Evolutionary conservation across 192 early-diverging fungal genomes (phyloP).

Genomic region (Entomortierella parvispora): DNA sequence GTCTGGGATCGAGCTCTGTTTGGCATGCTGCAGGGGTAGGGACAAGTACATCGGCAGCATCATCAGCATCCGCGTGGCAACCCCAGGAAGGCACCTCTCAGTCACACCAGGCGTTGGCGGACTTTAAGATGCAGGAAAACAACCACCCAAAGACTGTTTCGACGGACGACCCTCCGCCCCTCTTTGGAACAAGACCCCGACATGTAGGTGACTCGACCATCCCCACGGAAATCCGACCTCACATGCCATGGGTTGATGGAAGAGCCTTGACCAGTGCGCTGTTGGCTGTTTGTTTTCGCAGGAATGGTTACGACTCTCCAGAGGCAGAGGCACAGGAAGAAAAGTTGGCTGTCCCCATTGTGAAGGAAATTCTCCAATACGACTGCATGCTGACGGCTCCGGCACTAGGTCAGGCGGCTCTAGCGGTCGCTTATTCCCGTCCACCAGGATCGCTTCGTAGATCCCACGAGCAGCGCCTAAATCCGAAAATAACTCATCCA

Average conservation of each 20-base stretch:
- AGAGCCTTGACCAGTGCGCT: conserved; percentile 46
- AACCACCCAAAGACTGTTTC: not conserved
- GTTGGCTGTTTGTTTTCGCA: conserved; percentile 40
- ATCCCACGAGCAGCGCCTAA: not conserved
- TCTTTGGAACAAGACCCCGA: not conserved
- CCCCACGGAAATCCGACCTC: not conserved
- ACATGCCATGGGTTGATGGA: conserved; percentile 47
- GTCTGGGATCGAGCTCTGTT: too few relatives aligned
- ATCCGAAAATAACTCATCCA: not conserved
- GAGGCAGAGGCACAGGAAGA: conserved; percentile 30
- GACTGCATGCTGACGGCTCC: conserved; percentile 52
- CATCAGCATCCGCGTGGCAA: too few relatives aligned
- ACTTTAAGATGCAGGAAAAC: too few relatives aligned
- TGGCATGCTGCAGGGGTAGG: too few relatives aligned
- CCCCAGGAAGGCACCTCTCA: too few relatives aligned
- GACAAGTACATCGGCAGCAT: too few relatives aligned
- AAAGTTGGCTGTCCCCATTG: conserved; percentile 23
- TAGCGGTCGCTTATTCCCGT: conserved; percentile 36
- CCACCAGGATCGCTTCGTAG: conserved; percentile 17
- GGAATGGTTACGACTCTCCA: conserved; percentile 30
- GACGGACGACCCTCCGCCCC: not conserved
- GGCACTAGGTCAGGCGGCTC: conserved; percentile 31
- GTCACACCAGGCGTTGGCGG: too few relatives aligned
- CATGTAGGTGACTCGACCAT: not conserved
- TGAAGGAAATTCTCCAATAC: conserved; percentile 36